Conservation (phyloP, 2,329 filamentous ascomycete genomes). For the Fusarium sp. region DNA sequence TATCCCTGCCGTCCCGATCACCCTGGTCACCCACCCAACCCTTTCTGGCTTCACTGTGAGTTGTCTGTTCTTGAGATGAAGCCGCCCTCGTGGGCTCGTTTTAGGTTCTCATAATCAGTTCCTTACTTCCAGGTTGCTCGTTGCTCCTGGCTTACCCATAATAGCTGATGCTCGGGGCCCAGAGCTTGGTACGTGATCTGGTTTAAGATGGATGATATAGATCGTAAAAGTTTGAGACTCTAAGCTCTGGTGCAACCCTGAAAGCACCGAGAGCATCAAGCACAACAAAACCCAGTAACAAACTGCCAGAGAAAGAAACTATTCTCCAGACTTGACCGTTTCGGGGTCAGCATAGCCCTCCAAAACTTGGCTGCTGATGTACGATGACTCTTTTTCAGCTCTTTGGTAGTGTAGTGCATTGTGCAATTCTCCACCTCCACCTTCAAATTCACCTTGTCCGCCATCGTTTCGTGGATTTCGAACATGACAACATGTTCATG, state of each 20-base stretch:
- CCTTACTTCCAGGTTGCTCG: background rate
- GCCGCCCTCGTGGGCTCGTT: background rate
- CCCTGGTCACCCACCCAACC: too few species aligned
- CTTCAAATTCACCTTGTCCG: conserved; percentile 40
- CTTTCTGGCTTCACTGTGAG: too few species aligned
- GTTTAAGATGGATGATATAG: background rate
- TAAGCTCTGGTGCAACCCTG: conserved; percentile 2
- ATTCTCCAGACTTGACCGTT: conserved; percentile 26
- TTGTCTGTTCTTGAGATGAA: too few species aligned
- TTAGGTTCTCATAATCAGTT: conserved; percentile 17
- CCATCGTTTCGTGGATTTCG: conserved; percentile 33
- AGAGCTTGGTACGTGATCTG: background rate
- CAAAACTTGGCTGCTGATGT: conserved; percentile 39
- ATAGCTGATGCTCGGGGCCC: background rate
- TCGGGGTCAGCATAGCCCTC: conserved; percentile 29
- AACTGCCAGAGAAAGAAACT: conserved; percentile 14
- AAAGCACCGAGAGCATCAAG: conserved; percentile 5
- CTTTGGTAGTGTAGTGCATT: conserved; percentile 31
- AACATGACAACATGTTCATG: conserved; percentile 18
- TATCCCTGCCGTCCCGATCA: too few species aligned
- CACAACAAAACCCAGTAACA: background rate
- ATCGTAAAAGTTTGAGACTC: conserved; percentile 7
- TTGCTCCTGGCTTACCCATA: background rate
- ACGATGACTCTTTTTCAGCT: conserved; percentile 42
- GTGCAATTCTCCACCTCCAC: conserved; percentile 30